Evolutionary conservation across 495 filamentous ascomycete species (phyloP).

Genomic region (Hypoxylon lenormandii): DNA sequence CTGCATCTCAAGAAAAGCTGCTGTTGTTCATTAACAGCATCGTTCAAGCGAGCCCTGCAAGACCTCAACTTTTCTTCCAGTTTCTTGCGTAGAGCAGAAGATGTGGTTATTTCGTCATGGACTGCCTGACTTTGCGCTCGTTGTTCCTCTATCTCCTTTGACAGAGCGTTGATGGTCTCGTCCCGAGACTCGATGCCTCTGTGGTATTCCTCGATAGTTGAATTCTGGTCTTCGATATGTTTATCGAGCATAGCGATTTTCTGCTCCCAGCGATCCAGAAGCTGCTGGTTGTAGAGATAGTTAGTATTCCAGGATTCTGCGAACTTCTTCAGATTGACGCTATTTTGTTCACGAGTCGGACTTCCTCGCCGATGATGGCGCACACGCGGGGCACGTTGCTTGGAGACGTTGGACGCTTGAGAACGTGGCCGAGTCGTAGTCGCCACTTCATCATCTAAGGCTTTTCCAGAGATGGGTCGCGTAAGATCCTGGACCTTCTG

Average conservation of each 20-base stretch:
- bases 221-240: conserved; percentile 38
- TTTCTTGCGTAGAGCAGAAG: conserved; percentile 31
- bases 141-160: conserved; percentile 36
- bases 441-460: not conserved
- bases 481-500: conserved; percentile 10
- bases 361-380: conserved; percentile 3
- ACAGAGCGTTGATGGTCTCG: conserved; percentile 44
- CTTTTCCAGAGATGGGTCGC: conserved; percentile 16
- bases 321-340: conserved; percentile 24
- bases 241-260: conserved; percentile 41
- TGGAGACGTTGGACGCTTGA: conserved; percentile 46
- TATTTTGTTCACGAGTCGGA: conserved; percentile 30
- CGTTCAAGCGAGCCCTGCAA: conserved; percentile 51
- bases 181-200: conserved; percentile 33
- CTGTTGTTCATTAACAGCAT: conserved; percentile 58
- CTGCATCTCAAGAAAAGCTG: conserved; percentile 50
- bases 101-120: conserved; percentile 40
- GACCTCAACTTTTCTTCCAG: conserved; percentile 50
- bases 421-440: conserved; percentile 30
- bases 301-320: conserved; percentile 41
- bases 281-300: conserved; percentile 33
- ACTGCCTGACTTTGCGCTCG: conserved; percentile 36
- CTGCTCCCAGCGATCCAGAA: conserved; percentile 42
- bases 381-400: conserved; percentile 21
- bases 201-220: conserved; percentile 38